Evolutionary conservation across 306 rosid genomes (phyloP).

Genomic region (Cicer pinnatifidum): DNA sequence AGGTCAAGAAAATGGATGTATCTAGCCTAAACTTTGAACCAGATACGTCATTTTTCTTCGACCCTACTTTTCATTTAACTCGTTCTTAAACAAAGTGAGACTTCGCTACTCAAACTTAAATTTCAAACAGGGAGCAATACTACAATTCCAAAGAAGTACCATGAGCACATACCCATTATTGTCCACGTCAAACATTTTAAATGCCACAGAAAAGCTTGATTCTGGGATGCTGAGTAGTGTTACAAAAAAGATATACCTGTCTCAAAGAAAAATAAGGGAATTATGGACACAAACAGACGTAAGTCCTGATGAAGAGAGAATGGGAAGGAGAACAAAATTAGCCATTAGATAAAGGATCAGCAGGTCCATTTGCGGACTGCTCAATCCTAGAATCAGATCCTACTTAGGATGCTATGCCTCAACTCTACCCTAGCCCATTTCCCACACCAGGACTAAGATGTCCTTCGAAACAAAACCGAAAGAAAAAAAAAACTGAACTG

Average conservation of each 20-base stretch:
- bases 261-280: conserved; percentile 37
- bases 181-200: conserved; percentile 82
- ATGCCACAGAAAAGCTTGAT: conserved; percentile 72
- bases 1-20: too few species aligned
- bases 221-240: conserved; percentile 91
- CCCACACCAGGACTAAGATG: conserved; percentile 19
- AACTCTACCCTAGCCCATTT: conserved; percentile 22
- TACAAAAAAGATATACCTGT: conserved; percentile 88
- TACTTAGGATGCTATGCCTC: conserved; percentile 39
- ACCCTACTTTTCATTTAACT: neutral
- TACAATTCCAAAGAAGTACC: conserved; percentile 35
- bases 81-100: neutral
- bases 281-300: neutral
- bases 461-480: neutral
- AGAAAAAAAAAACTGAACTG: neutral
- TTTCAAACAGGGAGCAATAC: neutral
- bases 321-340: conserved; percentile 10
- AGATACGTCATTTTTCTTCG: too few species aligned
- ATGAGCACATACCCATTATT: conserved; percentile 67
- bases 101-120: neutral
- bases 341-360: conserved; percentile 31
- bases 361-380: conserved; percentile 29
- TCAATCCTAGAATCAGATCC: conserved; percentile 18
- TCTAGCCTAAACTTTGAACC: too few species aligned
- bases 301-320: neutral